Base-by-base conservation (phyloP, 78 protist species). In the Dictyostelium intermedium region DNA sequence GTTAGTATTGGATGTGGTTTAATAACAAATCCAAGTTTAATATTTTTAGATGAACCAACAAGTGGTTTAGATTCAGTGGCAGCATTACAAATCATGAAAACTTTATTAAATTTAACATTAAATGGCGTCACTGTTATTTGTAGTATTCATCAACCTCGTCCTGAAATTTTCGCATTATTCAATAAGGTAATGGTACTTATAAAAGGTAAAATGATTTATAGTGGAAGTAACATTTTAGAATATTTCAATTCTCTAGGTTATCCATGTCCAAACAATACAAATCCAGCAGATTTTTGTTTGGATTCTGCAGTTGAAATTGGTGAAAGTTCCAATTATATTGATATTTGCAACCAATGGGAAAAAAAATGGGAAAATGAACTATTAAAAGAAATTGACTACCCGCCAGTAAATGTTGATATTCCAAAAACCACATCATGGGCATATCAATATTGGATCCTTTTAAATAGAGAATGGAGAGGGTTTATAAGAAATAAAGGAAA, bases 1-100 rank as follows among this genome's bases (percentile, higher is more conserved):
- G 92, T 87, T 45, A 50, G 96, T 10, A 86, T 96, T 32, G 98
- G 94, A 11, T 77, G 92, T 61, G 98, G 97, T 76, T 61, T 95
- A n/a, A 63, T 92, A 9, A 83, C 96, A 18, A 74, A 82, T 41
- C 97, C 97, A 79, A 34, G 87, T 20, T 25, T 96, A 4, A 74
- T 96, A 3, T 80, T 96, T n/a, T 45, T 96, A 27, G 97, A 96
- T 78, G 97, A 96, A 35, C 91, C 93, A 23, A 93, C 96, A 1
- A n/a, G 53, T 18, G 96, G 96, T 14, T 25, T 89, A 7, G 94
- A 89, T 27, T 56, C 80, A 5, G 82, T 69, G 0, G 50, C 73
- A 10, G 94, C 94, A 18, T 30, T 89, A 23, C 35, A 27, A 39
- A 74, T 89, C 6, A 89, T 81, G 94, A 89, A 89, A 56, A 78